Base-by-base conservation (phyloP, 208 protist genomes). In the Acanthamoeba divionensis region DNA sequence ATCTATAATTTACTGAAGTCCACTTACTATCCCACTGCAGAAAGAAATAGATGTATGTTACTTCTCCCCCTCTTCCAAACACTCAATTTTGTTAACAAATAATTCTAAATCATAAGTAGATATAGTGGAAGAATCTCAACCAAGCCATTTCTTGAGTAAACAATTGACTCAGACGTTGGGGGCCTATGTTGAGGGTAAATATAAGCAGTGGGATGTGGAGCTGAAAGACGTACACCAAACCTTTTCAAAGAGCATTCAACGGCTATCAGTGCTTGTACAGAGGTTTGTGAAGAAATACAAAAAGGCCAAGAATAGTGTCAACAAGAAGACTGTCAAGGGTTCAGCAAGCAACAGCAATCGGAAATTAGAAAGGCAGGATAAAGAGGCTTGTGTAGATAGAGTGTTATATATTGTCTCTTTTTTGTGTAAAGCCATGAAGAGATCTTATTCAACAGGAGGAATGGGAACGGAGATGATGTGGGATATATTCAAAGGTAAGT, bases 211-310 rank as follows among this genome's bases (percentile, higher is more conserved):
- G 52, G 47, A 60, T 38, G 54, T 66, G 36, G 77, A 86, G 52
- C 18, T 86, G 50, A 86, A 86, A 44, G 77, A 86, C 47, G 77
- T 86, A 18, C 60, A 86, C n/a, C 77, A 86, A 21, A 86, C 54
- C 50, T 86, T 66, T 44, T 66, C 77, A 48, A 86, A 86, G 54
- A 66, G 77, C 77, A 86, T 65, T 24, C 41, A 86, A 65, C n/a
- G 77, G 54, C 69, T 80, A 13, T 80, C 69, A 3, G 9, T 47
- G 69, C 7, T 80, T 6, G 24, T 80, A n/a, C 69, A 80, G 13
- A 41, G 41, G n/a, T 29, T 55, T 24, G 26, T 80, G 4, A 80
- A 55, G 69, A n/a, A 48, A n/a, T 80, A 33, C 44, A 80, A 55
- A 29, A 24, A 41, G 26, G 62, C 13, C 69, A 36, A 33, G 45